Conservation (phyloP, 2,329 filamentous ascomycete species). For the Sordariomycetes sp. region DNA sequence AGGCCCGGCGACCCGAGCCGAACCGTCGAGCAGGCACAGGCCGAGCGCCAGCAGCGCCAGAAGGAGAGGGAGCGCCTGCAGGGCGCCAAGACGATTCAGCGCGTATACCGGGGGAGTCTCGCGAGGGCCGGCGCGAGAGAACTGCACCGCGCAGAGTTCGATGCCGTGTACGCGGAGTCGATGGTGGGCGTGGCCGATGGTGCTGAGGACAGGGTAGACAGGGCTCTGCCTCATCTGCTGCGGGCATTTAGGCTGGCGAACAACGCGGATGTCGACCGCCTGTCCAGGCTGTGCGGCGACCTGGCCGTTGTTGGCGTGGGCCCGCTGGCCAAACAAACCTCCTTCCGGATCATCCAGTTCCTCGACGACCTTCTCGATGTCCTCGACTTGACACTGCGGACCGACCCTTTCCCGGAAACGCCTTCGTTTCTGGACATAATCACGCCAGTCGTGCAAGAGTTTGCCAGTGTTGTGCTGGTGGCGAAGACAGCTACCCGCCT, state of each 20-base stretch:
- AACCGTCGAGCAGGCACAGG: constrained; percentile 74
- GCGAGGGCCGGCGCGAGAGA: constrained; percentile 45
- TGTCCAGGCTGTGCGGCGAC: constrained; percentile 31
- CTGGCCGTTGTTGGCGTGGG: constrained; percentile 14
- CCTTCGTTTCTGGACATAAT: background rate
- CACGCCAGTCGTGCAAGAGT: background rate
- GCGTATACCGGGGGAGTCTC: constrained; percentile 67
- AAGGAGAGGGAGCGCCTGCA: constrained; percentile 66
- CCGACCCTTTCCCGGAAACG: background rate
- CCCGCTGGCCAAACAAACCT: background rate
- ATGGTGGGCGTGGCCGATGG: constrained; percentile 11
- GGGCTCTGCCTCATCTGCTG: constrained; percentile 32
- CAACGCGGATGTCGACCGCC: constrained; percentile 32
- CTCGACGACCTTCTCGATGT: background rate
- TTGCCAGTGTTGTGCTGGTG: background rate
- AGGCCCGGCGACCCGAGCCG: constrained; percentile 20
- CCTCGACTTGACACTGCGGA: background rate
- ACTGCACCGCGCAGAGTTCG: constrained; percentile 47
- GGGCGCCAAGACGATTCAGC: constrained; percentile 63
- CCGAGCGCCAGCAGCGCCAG: constrained; percentile 69
- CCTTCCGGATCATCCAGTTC: background rate
- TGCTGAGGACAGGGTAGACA: constrained; percentile 19
- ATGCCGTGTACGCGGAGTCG: constrained; percentile 34
- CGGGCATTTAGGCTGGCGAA: constrained; percentile 31
- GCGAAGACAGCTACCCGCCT: background rate